A percentile compares a stretch with the other conserved stretches of the same genome.
Evolutionary conservation across 768 basidiomycete genomes (phyloP).

Genomic region (Hygrophoropsis aurantiaca): DNA sequence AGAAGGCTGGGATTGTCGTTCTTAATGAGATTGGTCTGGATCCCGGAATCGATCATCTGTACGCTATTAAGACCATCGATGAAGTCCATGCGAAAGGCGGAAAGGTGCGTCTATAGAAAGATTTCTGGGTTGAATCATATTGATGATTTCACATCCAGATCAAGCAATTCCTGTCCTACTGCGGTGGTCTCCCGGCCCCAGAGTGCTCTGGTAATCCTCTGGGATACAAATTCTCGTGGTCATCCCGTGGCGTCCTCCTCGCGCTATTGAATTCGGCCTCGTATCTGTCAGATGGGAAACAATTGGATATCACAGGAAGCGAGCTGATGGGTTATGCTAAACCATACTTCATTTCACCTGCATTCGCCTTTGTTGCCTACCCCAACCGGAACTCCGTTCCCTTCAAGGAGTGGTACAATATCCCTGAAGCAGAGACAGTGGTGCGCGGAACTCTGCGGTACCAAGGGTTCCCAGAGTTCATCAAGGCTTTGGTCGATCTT

Average conservation of each 20-base stretch:
- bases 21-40: constrained; percentile 98
- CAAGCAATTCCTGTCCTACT: constrained; percentile 91
- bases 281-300: constrained; percentile 66
- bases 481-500: constrained; percentile 80
- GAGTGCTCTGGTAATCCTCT: constrained; percentile 92
- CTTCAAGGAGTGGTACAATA: constrained; percentile 89
- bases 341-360: constrained; percentile 93
- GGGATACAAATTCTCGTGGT: constrained; percentile 99
- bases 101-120: constrained; percentile 54
- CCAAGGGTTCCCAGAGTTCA: constrained; percentile 96
- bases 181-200: constrained; percentile 93
- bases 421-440: constrained; percentile 91
- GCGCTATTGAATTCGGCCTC: constrained; percentile 90
- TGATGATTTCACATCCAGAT: constrained; percentile 45
- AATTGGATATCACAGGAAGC: constrained; percentile 66
- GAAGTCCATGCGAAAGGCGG: constrained; percentile 95
- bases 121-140: background rate
- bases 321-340: constrained; percentile 90
- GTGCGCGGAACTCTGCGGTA: constrained; percentile 93
- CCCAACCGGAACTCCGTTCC: constrained; percentile 93
- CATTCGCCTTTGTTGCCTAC: constrained; percentile 95
- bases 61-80: constrained; percentile 90
- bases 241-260: constrained; percentile 91
- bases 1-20: constrained; percentile 88
- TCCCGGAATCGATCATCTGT: constrained; percentile 92